phyloP scores from a whole-genome alignment of 176 grass and related monocot genomes.

The Oropetium thomaeum region DNA sequence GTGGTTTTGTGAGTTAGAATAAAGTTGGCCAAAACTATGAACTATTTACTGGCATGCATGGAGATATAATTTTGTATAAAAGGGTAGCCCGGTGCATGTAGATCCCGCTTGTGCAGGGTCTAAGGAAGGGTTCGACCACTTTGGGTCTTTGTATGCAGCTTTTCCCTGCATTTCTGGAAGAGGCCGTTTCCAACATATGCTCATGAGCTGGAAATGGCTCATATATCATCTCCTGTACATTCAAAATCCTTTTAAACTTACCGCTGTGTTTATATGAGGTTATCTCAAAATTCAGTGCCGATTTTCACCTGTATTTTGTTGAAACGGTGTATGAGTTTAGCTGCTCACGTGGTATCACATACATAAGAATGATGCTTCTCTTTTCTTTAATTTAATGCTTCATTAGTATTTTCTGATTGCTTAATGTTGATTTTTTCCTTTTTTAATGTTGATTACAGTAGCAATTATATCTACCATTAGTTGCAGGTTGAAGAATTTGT shows the following conservation, averaged over 20 bases:
- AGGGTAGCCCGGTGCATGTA: too few relatives aligned
- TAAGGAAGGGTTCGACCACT: too few relatives aligned
- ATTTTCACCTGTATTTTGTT: constrained; percentile 1
- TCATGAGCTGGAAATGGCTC: not conserved
- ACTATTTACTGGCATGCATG: not conserved
- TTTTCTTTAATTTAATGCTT: not conserved
- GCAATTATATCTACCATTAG: not conserved
- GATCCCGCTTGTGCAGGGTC: too few relatives aligned
- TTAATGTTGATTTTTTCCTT: not conserved
- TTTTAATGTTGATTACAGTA: not conserved
- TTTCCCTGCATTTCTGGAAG: too few relatives aligned
- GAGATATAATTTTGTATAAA: constrained; percentile 1
- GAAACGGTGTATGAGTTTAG: not conserved
- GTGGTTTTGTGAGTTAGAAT: constrained; percentile 1
- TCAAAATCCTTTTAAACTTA: not conserved
- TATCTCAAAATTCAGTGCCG: not conserved
- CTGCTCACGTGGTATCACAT: not conserved
- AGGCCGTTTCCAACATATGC: too few relatives aligned
- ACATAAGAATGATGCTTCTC: not conserved
- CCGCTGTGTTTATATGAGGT: not conserved
- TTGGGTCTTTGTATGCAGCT: too few relatives aligned
- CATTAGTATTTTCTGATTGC: not conserved
- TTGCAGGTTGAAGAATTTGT: not conserved
- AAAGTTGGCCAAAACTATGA: constrained; percentile 10
- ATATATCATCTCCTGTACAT: not conserved